Conservation (phyloP, 352 stramenopile species). For the Saprolegnia diclina region DNA sequence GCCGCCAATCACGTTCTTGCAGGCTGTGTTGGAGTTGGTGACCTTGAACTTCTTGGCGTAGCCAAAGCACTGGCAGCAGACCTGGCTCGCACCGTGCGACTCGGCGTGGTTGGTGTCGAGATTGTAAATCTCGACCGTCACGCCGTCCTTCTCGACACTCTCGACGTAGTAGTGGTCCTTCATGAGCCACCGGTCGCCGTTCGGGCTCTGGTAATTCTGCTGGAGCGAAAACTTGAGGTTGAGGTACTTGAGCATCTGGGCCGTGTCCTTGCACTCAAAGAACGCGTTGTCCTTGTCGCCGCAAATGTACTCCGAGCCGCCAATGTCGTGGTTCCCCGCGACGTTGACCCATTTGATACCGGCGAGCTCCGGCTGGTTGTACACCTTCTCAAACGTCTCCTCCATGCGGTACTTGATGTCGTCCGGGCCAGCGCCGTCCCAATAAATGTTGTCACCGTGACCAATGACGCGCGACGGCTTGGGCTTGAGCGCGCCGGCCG, state of each 20-base stretch:
- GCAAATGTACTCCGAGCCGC: slow-evolving; percentile 78
- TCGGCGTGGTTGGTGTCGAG: slow-evolving; percentile 84
- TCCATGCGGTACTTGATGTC: slow-evolving; percentile 81
- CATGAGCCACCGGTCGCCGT: slow-evolving; percentile 71
- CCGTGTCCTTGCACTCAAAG: slow-evolving; percentile 60
- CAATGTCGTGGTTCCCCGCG: slow-evolving; percentile 82
- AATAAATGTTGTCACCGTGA: slow-evolving; percentile 82
- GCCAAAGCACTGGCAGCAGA: slow-evolving; percentile 85
- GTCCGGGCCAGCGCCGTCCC: slow-evolving; percentile 55
- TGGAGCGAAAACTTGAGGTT: slow-evolving; percentile 82
- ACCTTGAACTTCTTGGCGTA: slow-evolving; percentile 58
- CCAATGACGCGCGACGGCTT: slow-evolving; percentile 63
- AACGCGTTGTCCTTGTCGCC: slow-evolving; percentile 86
- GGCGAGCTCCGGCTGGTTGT: slow-evolving; percentile 64
- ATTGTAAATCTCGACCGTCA: slow-evolving; percentile 86
- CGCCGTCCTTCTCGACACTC: slow-evolving; percentile 60
- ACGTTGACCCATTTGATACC: slow-evolving; percentile 85
- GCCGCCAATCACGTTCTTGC: slow-evolving; percentile 57
- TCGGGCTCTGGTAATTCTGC: slow-evolving; percentile 73
- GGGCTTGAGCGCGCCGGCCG: slow-evolving; percentile 39
- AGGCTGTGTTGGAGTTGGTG: slow-evolving; percentile 52
- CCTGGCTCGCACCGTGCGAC: slow-evolving; percentile 76
- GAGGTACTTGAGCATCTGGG: slow-evolving; percentile 77
- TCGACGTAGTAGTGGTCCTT: slow-evolving; percentile 84
- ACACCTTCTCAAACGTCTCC: slow-evolving; percentile 79